Evolutionary conservation across 2,329 filamentous ascomycete genomes (phyloP).

Genomic region (Cordyceps cateniannulata): DNA sequence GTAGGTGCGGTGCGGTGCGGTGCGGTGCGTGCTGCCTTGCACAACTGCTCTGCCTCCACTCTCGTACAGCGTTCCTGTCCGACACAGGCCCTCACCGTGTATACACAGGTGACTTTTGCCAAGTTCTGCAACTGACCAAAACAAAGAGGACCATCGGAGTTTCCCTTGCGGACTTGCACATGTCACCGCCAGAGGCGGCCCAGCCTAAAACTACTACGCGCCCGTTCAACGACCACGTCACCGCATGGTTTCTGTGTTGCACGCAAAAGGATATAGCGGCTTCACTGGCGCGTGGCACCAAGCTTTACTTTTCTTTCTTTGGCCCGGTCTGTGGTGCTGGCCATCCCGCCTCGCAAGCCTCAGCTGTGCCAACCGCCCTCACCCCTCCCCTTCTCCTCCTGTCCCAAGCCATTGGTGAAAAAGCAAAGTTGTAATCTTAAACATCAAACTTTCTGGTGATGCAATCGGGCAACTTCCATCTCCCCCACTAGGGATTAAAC

Average conservation of each 20-base stretch:
- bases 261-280: slow-evolving; percentile 1
- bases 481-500: too few relatives aligned
- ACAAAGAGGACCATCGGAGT: too few relatives aligned
- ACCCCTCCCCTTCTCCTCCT: neutral
- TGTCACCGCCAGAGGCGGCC: too few relatives aligned
- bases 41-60: too few relatives aligned
- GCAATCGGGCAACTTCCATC: too few relatives aligned
- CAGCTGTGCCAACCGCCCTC: neutral
- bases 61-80: neutral
- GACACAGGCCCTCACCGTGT: neutral
- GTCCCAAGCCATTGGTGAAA: neutral
- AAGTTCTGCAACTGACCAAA: too few relatives aligned
- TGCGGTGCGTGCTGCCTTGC: neutral
- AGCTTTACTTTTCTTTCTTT: neutral
- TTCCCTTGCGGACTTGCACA: too few relatives aligned
- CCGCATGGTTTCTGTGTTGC: neutral
- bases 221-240: neutral
- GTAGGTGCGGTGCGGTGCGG: neutral
- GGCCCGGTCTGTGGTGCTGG: neutral
- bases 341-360: slow-evolving; percentile 7
- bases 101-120: neutral
- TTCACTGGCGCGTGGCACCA: slow-evolving; percentile 3
- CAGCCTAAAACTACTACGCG: too few relatives aligned
- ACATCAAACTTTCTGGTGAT: too few relatives aligned
- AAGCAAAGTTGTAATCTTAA: neutral